These are phyloP conservation scores for Coemansia sp. DNA, from an alignment of 192 early-diverging fungal species.

Conservation along the genomic window DNA sequence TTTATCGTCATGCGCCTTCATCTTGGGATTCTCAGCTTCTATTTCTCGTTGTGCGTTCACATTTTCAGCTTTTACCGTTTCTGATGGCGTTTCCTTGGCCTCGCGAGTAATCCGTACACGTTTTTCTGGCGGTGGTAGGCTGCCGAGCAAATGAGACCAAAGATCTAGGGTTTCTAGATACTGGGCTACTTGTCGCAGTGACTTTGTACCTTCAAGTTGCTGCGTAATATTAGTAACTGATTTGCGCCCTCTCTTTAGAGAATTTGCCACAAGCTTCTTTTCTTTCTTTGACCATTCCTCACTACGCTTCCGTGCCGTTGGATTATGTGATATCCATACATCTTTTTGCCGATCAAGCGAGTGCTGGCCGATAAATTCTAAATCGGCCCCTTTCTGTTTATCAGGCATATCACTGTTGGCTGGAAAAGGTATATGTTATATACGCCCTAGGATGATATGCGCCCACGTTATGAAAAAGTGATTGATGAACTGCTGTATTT, in stretches of 20 bases:
- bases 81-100: conserved; percentile 4
- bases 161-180: conserved; percentile 36
- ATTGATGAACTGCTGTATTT: too few relatives aligned
- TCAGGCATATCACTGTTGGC: background rate
- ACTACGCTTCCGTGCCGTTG: conserved; percentile 3
- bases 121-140: background rate
- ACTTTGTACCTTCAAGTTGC: conserved; percentile 32
- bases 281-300: conserved; percentile 28
- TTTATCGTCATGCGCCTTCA: background rate
- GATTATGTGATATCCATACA: background rate
- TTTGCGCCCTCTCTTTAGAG: conserved; percentile 18
- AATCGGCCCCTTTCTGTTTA: too few relatives aligned
- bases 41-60: background rate
- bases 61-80: background rate
- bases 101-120: background rate
- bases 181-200: conserved; percentile 45
- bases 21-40: background rate
- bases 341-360: background rate
- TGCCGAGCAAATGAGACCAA: conserved; percentile 16
- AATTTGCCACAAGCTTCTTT: conserved; percentile 25
- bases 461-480: background rate
- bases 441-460: background rate
- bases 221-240: conserved; percentile 14
- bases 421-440: background rate
- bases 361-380: background rate